Percentiles rank a stretch among this genome's conserved stretches.
Conservation (phyloP, 164 flowering plant genomes). For the Houttuynia cordata region DNA sequence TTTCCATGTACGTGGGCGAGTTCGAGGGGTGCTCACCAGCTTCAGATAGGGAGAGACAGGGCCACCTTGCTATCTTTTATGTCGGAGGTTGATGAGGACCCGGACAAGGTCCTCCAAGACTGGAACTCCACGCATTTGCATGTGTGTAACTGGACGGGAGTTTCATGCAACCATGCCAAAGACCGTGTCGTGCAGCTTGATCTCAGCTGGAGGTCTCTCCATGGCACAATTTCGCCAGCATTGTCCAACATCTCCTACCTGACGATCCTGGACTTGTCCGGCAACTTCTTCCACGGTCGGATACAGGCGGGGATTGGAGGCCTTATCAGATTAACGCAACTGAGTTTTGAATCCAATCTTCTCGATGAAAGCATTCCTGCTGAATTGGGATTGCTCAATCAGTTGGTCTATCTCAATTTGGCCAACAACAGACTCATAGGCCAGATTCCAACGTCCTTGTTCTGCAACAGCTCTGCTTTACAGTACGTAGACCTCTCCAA, state of each 20-base stretch:
- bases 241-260: conserved; percentile 41
- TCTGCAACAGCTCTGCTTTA: conserved; percentile 46
- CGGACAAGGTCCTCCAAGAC: conserved; percentile 24
- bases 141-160: conserved; percentile 70
- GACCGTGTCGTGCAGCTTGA: conserved; percentile 38
- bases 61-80: conserved; percentile 50
- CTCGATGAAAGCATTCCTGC: conserved; percentile 52
- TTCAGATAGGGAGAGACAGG: conserved; percentile 17
- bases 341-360: conserved; percentile 50
- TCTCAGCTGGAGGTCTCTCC: conserved; percentile 35
- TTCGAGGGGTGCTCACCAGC: not conserved
- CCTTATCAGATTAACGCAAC: conserved; percentile 35
- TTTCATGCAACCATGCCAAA: conserved; percentile 30
- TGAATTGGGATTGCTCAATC: conserved; percentile 37
- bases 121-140: conserved; percentile 45
- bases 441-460: conserved; percentile 39
- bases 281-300: conserved; percentile 47
- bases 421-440: conserved; percentile 51
- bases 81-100: conserved; percentile 39
- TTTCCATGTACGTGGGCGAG: too few species aligned
- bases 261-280: conserved; percentile 52
- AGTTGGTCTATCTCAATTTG: conserved; percentile 49
- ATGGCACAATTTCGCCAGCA: conserved; percentile 56
- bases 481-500: conserved; percentile 75
- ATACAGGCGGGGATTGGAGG: conserved; percentile 56